These are phyloP conservation scores for Mortierella sp. DNA, from an alignment of 371 early-diverging fungal species.

Conservation along the genomic window DNA sequence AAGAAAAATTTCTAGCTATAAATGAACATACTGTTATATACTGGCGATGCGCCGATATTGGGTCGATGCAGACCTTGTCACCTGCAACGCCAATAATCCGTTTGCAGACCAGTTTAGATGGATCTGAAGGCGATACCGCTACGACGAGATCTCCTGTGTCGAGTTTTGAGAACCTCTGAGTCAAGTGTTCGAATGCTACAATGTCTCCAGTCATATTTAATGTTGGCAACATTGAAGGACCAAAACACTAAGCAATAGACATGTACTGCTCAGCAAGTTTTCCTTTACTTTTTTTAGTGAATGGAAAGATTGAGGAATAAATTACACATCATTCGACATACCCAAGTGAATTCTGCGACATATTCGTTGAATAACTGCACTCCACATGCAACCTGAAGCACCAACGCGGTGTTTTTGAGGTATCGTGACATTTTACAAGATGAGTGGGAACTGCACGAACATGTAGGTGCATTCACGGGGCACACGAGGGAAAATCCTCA, in stretches of 20 bases:
- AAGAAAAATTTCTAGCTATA: neutral
- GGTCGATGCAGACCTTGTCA: slow-evolving; percentile 65
- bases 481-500: neutral
- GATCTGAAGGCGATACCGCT: slow-evolving; percentile 74
- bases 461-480: neutral
- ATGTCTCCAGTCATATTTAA: slow-evolving; percentile 78
- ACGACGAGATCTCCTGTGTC: slow-evolving; percentile 83
- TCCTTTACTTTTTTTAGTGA: slow-evolving; percentile 1
- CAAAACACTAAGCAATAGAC: slow-evolving; percentile 69
- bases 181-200: slow-evolving; percentile 75
- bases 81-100: slow-evolving; percentile 85
- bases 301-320: slow-evolving; percentile 1
- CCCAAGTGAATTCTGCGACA: slow-evolving; percentile 78
- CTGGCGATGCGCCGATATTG: slow-evolving; percentile 65
- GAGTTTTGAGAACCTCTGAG: slow-evolving; percentile 64
- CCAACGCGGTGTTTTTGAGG: slow-evolving; percentile 42
- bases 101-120: slow-evolving; percentile 78
- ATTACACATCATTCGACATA: slow-evolving; percentile 37
- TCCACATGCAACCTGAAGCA: slow-evolving; percentile 69
- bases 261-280: neutral
- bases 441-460: neutral
- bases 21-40: slow-evolving; percentile 62
- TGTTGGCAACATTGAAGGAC: slow-evolving; percentile 91
- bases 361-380: slow-evolving; percentile 73
- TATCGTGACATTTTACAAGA: slow-evolving; percentile 26